Conservation (phyloP, 164 flowering plant species). For the Macadamia tetraphylla region DNA sequence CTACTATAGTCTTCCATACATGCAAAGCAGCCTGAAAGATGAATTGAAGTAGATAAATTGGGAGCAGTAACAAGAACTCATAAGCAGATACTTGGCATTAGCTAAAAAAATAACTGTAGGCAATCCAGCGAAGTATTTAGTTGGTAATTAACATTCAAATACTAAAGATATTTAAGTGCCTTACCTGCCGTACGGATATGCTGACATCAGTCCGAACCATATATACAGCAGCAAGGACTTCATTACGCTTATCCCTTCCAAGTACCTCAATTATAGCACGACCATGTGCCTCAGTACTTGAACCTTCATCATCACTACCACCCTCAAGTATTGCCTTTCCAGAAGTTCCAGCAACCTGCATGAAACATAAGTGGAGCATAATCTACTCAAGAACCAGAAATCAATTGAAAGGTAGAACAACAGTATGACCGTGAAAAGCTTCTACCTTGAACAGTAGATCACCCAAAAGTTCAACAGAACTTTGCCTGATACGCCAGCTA, state of each 20-base stretch:
- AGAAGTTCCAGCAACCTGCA: conserved; percentile 98
- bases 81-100: background rate
- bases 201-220: conserved; percentile 99
- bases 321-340: conserved; percentile 99
- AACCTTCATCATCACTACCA: conserved; percentile 99
- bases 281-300: conserved; percentile 99
- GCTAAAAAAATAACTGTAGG: background rate
- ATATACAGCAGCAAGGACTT: conserved; percentile 96
- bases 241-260: conserved; percentile 93
- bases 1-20: conserved; percentile 99
- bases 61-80: background rate
- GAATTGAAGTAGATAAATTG: background rate
- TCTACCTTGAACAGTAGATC: conserved; percentile 92
- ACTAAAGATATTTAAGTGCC: background rate
- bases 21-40: conserved; percentile 86
- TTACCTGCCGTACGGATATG: conserved; percentile 93
- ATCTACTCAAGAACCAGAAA: background rate
- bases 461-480: conserved; percentile 96
- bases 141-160: background rate
- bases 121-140: background rate
- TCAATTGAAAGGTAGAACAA: background rate
- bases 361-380: background rate
- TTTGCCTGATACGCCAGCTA: conserved; percentile 97
- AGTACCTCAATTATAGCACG: conserved; percentile 97
- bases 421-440: background rate